A percentile compares a stretch with the other conserved stretches of the same genome.
Conservation (phyloP, 345 rosid species). For the Alliaria petiolata region DNA sequence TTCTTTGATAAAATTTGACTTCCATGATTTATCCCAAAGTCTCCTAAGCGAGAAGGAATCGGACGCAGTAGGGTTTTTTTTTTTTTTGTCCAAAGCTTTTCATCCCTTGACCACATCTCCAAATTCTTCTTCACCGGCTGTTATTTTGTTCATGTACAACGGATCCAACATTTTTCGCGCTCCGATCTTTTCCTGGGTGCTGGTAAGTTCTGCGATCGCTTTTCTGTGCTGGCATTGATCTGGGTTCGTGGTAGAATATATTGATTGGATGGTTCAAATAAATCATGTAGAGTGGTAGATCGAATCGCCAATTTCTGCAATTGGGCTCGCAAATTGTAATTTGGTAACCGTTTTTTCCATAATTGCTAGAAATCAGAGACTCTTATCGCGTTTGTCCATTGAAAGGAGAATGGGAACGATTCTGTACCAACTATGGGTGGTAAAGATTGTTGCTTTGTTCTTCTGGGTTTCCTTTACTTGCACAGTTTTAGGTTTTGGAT, state of each 20-base stretch:
- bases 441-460: not conserved
- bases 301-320: not conserved
- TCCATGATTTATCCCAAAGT: constrained; percentile 16
- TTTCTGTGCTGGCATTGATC: constrained; percentile 6
- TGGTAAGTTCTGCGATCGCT: constrained; percentile 19
- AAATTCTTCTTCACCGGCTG: constrained; percentile 7
- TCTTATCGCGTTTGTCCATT: not conserved
- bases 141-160: not conserved
- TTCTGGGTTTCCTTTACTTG: not conserved
- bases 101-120: not conserved
- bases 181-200: not conserved
- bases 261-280: not conserved
- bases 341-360: not conserved
- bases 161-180: not conserved
- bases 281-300: constrained; percentile 7
- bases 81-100: not conserved
- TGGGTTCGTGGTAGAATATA: not conserved
- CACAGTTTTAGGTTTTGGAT: not conserved
- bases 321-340: constrained; percentile 3
- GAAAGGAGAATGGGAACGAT: not conserved
- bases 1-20: constrained; percentile 3
- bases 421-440: not conserved
- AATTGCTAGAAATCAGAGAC: not conserved
- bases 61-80: not conserved
- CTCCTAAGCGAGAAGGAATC: constrained; percentile 20